These are phyloP conservation scores for Triangularia verruculosa DNA, from an alignment of 2,329 filamentous ascomycete genomes.

Conservation along the genomic window DNA sequence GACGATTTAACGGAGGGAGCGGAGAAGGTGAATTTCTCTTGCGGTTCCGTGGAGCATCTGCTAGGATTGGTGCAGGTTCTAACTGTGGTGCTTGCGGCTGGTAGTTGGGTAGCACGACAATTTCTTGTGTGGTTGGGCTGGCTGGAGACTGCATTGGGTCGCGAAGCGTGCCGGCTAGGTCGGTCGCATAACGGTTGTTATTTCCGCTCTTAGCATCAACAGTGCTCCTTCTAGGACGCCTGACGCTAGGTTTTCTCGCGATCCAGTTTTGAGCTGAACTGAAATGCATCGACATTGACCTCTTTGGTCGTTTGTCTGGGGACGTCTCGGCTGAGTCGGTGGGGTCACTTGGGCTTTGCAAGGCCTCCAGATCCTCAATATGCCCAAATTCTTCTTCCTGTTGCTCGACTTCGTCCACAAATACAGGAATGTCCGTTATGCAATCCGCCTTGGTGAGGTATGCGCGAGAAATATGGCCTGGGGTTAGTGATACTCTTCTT, in stretches of 20 bases:
- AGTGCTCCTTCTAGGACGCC: conserved; percentile 51
- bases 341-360: conserved; percentile 14
- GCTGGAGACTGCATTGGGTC: conserved; percentile 26
- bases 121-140: conserved; percentile 30
- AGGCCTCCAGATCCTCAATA: conserved; percentile 9
- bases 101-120: conserved; percentile 28
- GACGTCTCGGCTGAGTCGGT: conserved; percentile 20
- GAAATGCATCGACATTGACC: conserved; percentile 60
- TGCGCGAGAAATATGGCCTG: conserved; percentile 28
- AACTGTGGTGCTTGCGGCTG: conserved; percentile 31
- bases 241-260: conserved; percentile 53
- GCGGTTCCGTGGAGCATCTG: conserved; percentile 25
- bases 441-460: conserved; percentile 38
- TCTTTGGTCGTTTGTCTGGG: conserved; percentile 41
- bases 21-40: conserved; percentile 48
- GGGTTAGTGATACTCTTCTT: conserved; percentile 30
- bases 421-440: conserved; percentile 24
- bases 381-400: background rate
- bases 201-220: conserved; percentile 39
- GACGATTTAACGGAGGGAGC: conserved; percentile 50
- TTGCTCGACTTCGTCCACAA: conserved; percentile 27
- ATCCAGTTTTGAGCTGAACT: conserved; percentile 56
- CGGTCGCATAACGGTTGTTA: conserved; percentile 52
- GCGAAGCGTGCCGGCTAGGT: conserved; percentile 40
- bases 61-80: conserved; percentile 26